Evolutionary conservation across 768 basidiomycete species (phyloP).

Genomic region (Pleurotus djamor): DNA sequence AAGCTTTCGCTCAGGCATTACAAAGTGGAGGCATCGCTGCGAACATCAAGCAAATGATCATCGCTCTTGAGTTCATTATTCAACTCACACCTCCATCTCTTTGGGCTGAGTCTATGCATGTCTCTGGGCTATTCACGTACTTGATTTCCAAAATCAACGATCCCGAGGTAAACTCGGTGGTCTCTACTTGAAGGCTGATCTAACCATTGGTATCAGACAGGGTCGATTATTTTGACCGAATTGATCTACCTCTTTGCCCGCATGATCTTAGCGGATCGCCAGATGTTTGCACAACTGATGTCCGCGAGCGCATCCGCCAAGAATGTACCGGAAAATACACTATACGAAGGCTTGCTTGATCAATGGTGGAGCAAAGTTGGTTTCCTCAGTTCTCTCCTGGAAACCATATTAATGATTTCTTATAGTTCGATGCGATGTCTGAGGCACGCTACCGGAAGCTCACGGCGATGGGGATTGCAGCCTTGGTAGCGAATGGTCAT

Average conservation of each 20-base stretch:
- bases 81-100: constrained; percentile 59
- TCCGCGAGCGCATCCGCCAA: constrained; percentile 51
- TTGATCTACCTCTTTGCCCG: constrained; percentile 75
- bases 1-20: constrained; percentile 51
- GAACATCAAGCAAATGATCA: constrained; percentile 66
- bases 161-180: constrained; percentile 55
- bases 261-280: constrained; percentile 62
- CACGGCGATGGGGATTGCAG: constrained; percentile 77
- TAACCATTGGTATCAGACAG: constrained; percentile 24
- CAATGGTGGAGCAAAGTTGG: constrained; percentile 82
- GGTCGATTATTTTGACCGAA: constrained; percentile 55
- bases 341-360: constrained; percentile 70
- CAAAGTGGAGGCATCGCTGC: constrained; percentile 38
- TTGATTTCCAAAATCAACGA: constrained; percentile 59
- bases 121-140: constrained; percentile 68
- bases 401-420: background rate
- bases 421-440: constrained; percentile 88
- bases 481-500: constrained; percentile 72
- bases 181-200: background rate
- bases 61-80: constrained; percentile 54
- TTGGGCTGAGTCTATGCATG: constrained; percentile 77
- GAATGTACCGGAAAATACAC: constrained; percentile 43
- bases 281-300: constrained; percentile 71
- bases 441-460: constrained; percentile 85
- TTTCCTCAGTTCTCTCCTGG: background rate